phyloP scores from a whole-genome alignment of 1,284 basidiomycete species.

The Ustilago cynodontis region DNA sequence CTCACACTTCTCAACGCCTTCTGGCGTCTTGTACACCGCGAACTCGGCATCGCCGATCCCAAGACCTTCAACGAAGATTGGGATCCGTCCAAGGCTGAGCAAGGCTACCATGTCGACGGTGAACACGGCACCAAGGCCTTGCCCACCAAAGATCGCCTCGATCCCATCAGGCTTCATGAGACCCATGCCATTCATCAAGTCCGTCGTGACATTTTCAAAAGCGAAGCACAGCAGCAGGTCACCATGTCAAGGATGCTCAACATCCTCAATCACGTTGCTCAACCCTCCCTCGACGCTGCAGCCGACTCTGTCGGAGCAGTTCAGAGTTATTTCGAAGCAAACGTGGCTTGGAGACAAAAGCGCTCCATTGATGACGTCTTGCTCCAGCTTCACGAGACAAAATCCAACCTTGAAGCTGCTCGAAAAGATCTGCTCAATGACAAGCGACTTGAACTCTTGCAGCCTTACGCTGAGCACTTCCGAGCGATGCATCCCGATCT shows the following conservation, averaged over 20 bases:
- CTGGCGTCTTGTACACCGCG: slow-evolving; percentile 35
- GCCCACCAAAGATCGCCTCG: slow-evolving; percentile 46
- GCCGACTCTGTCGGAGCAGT: slow-evolving; percentile 69
- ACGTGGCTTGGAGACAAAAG: slow-evolving; percentile 64
- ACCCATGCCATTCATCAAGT: slow-evolving; percentile 52
- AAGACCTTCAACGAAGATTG: slow-evolving; percentile 20
- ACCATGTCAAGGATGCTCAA: slow-evolving; percentile 74
- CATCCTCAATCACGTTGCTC: slow-evolving; percentile 71
- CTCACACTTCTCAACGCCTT: slow-evolving; percentile 41
- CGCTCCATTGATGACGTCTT: slow-evolving; percentile 57
- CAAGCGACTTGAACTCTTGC: slow-evolving; percentile 73
- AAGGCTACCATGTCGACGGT: slow-evolving; percentile 40
- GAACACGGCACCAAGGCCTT: slow-evolving; percentile 65
- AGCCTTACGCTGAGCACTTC: slow-evolving; percentile 70
- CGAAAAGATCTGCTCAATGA: slow-evolving; percentile 57
- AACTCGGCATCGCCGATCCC: slow-evolving; percentile 31
- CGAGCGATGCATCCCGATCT: slow-evolving; percentile 39
- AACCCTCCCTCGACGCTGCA: slow-evolving; percentile 69
- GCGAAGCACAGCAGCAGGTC: slow-evolving; percentile 71
- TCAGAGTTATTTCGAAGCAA: slow-evolving; percentile 56
- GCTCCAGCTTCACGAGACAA: slow-evolving; percentile 67
- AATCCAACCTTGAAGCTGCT: slow-evolving; percentile 59
- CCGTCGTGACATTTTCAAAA: slow-evolving; percentile 70
- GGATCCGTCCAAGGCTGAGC: slow-evolving; percentile 17
- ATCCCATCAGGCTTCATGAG: slow-evolving; percentile 70